Conservation (phyloP, 805 yeast genomes). For the Starmerella apicola region DNA sequence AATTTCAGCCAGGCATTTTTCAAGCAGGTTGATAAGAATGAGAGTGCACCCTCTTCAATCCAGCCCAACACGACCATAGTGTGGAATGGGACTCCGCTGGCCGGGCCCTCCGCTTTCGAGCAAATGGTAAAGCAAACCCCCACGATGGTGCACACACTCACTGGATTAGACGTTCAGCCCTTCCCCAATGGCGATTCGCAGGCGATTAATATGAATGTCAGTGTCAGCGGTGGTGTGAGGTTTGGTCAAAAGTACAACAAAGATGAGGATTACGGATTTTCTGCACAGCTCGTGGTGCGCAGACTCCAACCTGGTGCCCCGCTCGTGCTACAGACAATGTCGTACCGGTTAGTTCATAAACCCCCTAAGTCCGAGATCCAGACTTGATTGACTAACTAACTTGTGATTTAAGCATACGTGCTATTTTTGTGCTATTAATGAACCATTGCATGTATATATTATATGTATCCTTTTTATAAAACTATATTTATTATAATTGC, state of each 20-base stretch:
- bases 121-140: conserved; percentile 29
- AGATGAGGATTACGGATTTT: conserved; percentile 25
- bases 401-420: not conserved
- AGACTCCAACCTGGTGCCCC: conserved; percentile 18
- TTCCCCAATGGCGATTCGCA: conserved; percentile 23
- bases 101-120: conserved; percentile 28
- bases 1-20: conserved; percentile 25
- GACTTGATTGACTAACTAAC: not conserved
- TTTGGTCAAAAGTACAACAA: conserved; percentile 26
- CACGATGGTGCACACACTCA: conserved; percentile 26
- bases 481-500: no score
- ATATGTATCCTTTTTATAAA: no score
- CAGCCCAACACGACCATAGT: conserved; percentile 29
- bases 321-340: conserved; percentile 21
- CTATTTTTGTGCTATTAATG: no score
- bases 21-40: conserved; percentile 26
- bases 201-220: conserved; percentile 23
- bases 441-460: no score
- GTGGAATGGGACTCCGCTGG: conserved; percentile 33
- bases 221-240: conserved; percentile 27
- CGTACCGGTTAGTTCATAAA: conserved; percentile 28
- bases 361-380: conserved; percentile 24
- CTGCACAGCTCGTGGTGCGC: conserved; percentile 24
- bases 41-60: conserved; percentile 18
- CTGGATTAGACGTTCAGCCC: conserved; percentile 30